Conservation (phyloP, 495 filamentous ascomycete genomes). For the Lineolata rhizophorae region DNA sequence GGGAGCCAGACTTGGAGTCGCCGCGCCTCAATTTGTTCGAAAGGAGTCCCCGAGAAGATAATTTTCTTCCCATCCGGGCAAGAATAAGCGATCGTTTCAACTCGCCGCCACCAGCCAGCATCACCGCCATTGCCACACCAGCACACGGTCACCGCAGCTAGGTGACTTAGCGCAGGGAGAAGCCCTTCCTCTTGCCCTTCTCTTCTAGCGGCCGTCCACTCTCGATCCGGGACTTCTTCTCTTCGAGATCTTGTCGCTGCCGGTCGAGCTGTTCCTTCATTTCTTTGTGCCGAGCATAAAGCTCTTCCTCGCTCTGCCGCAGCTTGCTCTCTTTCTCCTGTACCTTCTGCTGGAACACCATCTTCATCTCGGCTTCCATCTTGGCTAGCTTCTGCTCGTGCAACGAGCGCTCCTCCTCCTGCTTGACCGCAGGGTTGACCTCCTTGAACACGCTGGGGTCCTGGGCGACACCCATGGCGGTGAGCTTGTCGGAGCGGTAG, state of each 20-base stretch:
- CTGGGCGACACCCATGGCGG: constrained; percentile 91
- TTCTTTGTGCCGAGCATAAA: constrained; percentile 91
- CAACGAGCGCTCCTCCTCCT: constrained; percentile 90
- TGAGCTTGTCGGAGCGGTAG: constrained; percentile 97
- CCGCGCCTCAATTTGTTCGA: too few species aligned
- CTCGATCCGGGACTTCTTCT: constrained; percentile 89
- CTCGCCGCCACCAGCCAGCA: too few species aligned
- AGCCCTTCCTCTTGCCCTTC: constrained; percentile 86
- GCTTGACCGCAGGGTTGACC: constrained; percentile 99
- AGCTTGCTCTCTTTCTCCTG: constrained; percentile 98
- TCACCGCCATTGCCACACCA: too few species aligned
- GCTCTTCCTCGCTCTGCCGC: constrained; percentile 95
- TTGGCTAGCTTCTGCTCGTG: constrained; percentile 99
- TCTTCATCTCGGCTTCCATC: constrained; percentile 99
- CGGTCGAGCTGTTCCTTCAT: constrained; percentile 99
- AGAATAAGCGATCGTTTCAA: too few species aligned
- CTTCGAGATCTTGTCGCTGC: constrained; percentile 81
- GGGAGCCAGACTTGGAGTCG: too few species aligned
- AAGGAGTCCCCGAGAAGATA: too few species aligned
- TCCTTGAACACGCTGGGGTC: constrained; percentile 99
- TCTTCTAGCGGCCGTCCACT: constrained; percentile 88
- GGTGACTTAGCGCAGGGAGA: constrained; percentile 96
- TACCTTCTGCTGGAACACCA: constrained; percentile 99
- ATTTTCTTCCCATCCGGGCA: too few species aligned
- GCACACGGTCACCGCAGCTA: too few species aligned